Evolutionary conservation across 164 flowering plant species (phyloP).

Genomic region (Vitis rupestris): DNA sequence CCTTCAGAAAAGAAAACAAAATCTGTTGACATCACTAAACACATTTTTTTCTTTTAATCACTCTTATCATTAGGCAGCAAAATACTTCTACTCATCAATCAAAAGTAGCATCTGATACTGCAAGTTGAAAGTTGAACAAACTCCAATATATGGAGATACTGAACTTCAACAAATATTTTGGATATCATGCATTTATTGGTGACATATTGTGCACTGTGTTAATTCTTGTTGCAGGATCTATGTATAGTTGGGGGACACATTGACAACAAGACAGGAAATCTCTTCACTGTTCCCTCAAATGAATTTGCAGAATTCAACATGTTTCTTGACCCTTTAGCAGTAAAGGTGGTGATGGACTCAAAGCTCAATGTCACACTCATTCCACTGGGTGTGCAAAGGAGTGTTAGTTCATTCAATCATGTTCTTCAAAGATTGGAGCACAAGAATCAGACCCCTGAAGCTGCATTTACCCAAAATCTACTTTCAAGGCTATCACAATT

Average conservation of each 20-base stretch:
- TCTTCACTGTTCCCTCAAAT: slow-evolving; percentile 66
- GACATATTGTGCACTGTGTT: no score
- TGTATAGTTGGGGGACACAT: slow-evolving; percentile 81
- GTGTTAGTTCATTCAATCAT: slow-evolving; percentile 41
- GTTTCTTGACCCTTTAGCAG: slow-evolving; percentile 92
- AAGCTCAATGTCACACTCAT: slow-evolving; percentile 57
- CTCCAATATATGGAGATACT: no score
- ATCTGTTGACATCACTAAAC: no score
- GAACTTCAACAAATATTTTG: no score
- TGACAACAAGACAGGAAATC: slow-evolving; percentile 59
- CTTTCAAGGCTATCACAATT: slow-evolving; percentile 50
- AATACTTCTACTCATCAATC: no score
- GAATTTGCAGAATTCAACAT: slow-evolving; percentile 81
- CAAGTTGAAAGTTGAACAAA: no score
- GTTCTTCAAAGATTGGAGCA: slow-evolving; percentile 32
- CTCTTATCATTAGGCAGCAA: no score
- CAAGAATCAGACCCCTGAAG: slow-evolving; percentile 61
- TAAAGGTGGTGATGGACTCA: slow-evolving; percentile 66
- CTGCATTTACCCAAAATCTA: slow-evolving; percentile 40
- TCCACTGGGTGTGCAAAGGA: slow-evolving; percentile 58
- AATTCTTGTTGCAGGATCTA: slow-evolving; percentile 51
- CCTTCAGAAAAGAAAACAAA: no score
- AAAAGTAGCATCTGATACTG: no score
- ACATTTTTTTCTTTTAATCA: no score
- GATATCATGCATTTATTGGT: no score